A percentile compares a stretch with the other conserved stretches of the same genome.
phyloP scores from a whole-genome alignment of 179 eudicot species.

The Corrigiola litoralis region DNA sequence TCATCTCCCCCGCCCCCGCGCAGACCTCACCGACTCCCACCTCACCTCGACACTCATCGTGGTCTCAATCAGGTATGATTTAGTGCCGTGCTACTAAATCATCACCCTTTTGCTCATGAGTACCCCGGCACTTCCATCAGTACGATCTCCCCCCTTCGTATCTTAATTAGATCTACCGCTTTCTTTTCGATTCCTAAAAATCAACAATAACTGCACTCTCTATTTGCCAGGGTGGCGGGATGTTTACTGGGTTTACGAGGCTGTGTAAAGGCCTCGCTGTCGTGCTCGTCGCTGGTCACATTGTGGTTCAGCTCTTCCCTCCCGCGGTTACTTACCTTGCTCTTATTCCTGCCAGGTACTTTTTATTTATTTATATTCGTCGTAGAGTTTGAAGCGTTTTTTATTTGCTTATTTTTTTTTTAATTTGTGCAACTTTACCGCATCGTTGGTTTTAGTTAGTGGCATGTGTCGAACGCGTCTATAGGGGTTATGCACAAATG shows the following conservation, averaged over 20 bases:
- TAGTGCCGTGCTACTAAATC: no score
- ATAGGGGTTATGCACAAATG: no score
- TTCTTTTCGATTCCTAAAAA: background rate
- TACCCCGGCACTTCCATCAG: slow-evolving; percentile 43
- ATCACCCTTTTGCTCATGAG: no score
- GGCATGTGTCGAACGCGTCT: no score
- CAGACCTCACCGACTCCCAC: no score
- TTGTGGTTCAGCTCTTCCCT: slow-evolving; percentile 71
- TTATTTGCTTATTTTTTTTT: background rate
- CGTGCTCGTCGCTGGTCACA: slow-evolving; percentile 70
- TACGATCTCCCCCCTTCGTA: slow-evolving; percentile 16
- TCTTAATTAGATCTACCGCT: slow-evolving; percentile 1
- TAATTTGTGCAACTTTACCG: no score
- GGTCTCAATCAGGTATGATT: no score
- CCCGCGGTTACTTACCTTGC: slow-evolving; percentile 69
- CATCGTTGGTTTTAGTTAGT: no score
- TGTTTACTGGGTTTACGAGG: slow-evolving; percentile 61
- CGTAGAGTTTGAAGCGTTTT: no score
- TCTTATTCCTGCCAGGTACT: slow-evolving; percentile 87
- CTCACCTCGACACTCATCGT: no score
- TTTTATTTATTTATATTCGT: background rate
- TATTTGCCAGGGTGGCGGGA: slow-evolving; percentile 32
- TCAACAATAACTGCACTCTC: background rate
- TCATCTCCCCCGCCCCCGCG: no score
- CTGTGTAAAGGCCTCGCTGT: slow-evolving; percentile 89